These are phyloP conservation scores for Fusarium buharicum DNA, from an alignment of 2,329 filamentous ascomycete species.

Conservation along the genomic window DNA sequence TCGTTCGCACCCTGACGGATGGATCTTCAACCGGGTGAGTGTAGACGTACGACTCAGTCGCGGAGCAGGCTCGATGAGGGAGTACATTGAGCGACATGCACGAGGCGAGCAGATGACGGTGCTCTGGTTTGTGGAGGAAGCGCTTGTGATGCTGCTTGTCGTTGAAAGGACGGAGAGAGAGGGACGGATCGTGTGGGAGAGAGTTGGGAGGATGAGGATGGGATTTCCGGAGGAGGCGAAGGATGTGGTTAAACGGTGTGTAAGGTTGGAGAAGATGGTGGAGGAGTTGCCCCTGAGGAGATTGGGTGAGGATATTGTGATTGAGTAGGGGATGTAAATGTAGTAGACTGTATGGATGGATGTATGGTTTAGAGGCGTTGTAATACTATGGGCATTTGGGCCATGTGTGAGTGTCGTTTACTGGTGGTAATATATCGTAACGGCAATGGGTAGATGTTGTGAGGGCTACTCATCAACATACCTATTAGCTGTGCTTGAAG, in stretches of 20 bases:
- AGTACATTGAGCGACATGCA: slow-evolving; percentile 50
- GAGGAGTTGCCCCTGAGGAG: slow-evolving; percentile 48
- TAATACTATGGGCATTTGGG: slow-evolving; percentile 23
- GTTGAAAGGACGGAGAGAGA: slow-evolving; percentile 44
- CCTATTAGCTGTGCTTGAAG: too few species aligned
- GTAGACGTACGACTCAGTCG: slow-evolving; percentile 50
- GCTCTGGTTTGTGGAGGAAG: slow-evolving; percentile 52
- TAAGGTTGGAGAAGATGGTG: slow-evolving; percentile 48
- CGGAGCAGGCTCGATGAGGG: slow-evolving; percentile 44
- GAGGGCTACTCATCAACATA: too few species aligned
- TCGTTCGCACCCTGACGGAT: slow-evolving; percentile 46
- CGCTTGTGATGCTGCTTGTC: slow-evolving; percentile 49
- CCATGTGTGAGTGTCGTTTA: background rate
- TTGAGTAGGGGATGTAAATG: slow-evolving; percentile 42
- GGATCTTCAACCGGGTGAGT: slow-evolving; percentile 51
- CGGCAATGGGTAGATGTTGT: too few species aligned
- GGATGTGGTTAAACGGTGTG: slow-evolving; percentile 48
- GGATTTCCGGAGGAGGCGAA: slow-evolving; percentile 49
- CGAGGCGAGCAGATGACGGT: slow-evolving; percentile 52
- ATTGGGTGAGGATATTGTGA: slow-evolving; percentile 49
- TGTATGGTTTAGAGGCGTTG: slow-evolving; percentile 2
- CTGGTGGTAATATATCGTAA: background rate
- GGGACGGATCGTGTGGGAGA: slow-evolving; percentile 45
- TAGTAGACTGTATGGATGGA: background rate
- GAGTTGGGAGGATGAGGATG: slow-evolving; percentile 52